Percentiles rank a stretch among this genome's conserved stretches.
Conservation (phyloP, 441 rosid genomes). For the Gossypium schwendimanii region DNA sequence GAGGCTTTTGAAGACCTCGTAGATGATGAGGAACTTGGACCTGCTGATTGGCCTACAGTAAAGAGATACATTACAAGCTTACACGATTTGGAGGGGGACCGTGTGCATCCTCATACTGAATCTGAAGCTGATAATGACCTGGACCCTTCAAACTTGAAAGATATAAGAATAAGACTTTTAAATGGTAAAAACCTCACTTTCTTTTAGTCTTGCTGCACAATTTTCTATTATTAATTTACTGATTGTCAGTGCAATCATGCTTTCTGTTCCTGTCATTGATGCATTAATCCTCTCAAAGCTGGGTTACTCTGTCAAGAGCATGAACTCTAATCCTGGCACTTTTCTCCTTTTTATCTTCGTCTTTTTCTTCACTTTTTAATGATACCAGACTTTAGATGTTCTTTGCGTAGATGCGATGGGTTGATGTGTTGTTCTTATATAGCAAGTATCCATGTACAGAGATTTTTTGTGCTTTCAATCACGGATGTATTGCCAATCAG, state of each 20-base stretch:
- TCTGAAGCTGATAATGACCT: slow-evolving; percentile 37
- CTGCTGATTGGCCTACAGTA: slow-evolving; percentile 83
- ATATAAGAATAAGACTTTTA: slow-evolving; percentile 72
- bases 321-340: neutral
- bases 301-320: neutral
- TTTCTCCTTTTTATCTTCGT: neutral
- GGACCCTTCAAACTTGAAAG: slow-evolving; percentile 52
- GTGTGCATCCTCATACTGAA: slow-evolving; percentile 38
- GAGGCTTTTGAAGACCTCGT: slow-evolving; percentile 80
- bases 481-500: neutral
- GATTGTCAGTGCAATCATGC: neutral
- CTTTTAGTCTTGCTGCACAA: neutral
- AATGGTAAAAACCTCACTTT: slow-evolving; percentile 47
- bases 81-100: slow-evolving; percentile 41
- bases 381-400: neutral
- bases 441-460: neutral
- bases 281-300: neutral
- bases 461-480: slow-evolving; percentile 3
- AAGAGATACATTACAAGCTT: slow-evolving; percentile 57
- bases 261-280: neutral
- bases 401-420: neutral
- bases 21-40: slow-evolving; percentile 96
- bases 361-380: neutral
- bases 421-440: neutral
- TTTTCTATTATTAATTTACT: neutral